Conservation (phyloP, 2,329 filamentous ascomycete species). For the Rhynchosporium agropyri region DNA sequence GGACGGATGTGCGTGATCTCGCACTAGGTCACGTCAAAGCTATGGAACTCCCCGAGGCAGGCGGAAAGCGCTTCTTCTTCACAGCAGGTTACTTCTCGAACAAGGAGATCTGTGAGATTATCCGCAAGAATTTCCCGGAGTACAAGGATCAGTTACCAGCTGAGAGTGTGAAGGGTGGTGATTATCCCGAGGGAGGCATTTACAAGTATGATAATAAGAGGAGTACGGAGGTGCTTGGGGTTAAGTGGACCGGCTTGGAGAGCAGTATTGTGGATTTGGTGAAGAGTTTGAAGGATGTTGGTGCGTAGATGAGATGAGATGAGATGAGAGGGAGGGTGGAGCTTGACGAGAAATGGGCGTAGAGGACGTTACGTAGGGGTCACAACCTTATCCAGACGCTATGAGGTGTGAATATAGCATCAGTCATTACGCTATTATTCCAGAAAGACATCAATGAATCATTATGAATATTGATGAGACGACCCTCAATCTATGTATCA, state of each 20-base stretch:
- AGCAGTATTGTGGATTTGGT: conserved; percentile 64
- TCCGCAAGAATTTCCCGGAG: conserved; percentile 58
- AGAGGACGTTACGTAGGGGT: no score
- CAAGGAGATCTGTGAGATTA: conserved; percentile 57
- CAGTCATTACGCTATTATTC: no score
- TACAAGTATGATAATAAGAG: conserved; percentile 59
- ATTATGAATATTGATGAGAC: no score
- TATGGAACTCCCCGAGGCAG: conserved; percentile 57
- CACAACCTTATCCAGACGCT: no score
- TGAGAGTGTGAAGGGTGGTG: conserved; percentile 44
- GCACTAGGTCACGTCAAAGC: conserved; percentile 66
- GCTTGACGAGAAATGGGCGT: background rate
- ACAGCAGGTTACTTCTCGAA: conserved; percentile 64
- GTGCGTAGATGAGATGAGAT: conserved; percentile 21
- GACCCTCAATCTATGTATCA: no score
- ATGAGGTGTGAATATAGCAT: no score
- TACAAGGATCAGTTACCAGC: conserved; percentile 52
- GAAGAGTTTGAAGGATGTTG: conserved; percentile 42
- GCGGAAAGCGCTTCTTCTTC: conserved; percentile 65
- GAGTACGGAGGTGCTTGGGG: conserved; percentile 57
- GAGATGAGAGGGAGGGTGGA: background rate
- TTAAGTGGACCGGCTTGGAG: conserved; percentile 61
- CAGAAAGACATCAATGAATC: no score
- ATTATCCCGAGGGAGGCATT: conserved; percentile 46
- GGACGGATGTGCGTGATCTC: conserved; percentile 64